Percentiles rank a stretch among this genome's conserved stretches.
Evolutionary conservation across 129 eudicot genomes (phyloP).

Genomic region (Chrysanthemum makinoi): DNA sequence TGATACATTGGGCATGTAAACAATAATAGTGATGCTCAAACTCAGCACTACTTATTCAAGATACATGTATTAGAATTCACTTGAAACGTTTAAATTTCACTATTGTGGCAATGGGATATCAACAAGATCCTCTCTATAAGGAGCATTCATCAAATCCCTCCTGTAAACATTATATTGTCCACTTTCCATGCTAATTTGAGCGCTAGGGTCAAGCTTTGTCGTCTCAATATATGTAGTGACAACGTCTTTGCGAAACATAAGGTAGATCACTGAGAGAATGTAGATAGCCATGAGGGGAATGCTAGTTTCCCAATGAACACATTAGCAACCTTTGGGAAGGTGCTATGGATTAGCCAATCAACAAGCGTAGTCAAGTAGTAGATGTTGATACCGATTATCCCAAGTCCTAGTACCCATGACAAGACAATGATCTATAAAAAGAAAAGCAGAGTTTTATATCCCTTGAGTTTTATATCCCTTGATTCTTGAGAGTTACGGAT

Average conservation of each 20-base stretch:
- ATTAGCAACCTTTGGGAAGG: slow-evolving; percentile 48
- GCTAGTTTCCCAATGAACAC: slow-evolving; percentile 51
- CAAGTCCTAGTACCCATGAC: slow-evolving; percentile 66
- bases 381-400: slow-evolving; percentile 66
- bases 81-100: neutral
- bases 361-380: slow-evolving; percentile 54
- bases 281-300: slow-evolving; percentile 51
- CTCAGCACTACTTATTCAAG: no score
- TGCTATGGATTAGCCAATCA: slow-evolving; percentile 47
- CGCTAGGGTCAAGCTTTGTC: slow-evolving; percentile 29
- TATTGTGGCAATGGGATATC: slow-evolving; percentile 53
- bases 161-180: slow-evolving; percentile 15
- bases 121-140: slow-evolving; percentile 52
- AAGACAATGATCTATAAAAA: slow-evolving; percentile 44
- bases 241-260: slow-evolving; percentile 53
- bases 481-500: neutral
- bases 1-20: no score
- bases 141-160: slow-evolving; percentile 25
- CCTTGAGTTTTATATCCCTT: no score
- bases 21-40: no score
- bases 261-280: slow-evolving; percentile 43
- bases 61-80: neutral
- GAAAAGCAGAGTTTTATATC: no score
- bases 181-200: slow-evolving; percentile 35
- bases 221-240: slow-evolving; percentile 47